Evolutionary conservation across 768 basidiomycete genomes (phyloP), one percentile per base, ranked within the genome.

Genomic region (Russula abietina): DNA sequence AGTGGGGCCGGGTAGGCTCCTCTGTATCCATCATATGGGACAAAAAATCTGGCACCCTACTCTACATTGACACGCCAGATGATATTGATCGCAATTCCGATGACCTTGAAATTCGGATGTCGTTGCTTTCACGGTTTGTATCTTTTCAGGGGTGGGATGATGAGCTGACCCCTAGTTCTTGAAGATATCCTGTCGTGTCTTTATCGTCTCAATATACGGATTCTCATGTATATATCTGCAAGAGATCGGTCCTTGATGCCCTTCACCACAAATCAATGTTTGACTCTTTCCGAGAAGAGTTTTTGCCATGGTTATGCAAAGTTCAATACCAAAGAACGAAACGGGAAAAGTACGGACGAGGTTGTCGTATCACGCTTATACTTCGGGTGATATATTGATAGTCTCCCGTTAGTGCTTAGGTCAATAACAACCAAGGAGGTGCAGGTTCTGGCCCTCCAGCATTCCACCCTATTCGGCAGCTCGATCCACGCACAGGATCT

Each of bases 251-350:
- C 9, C 76, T 97, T 28, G 86, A 91, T 61, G 78, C 84, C 14
- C 76, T 94, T 30, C 80, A 83, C 12, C 80, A 83, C 63, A 91
- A 90, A 69, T 75, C 75, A 5, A 81, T 85, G 67, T 79, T 94
- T 46, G 87, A 91, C 55, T 96, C 93, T 17, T 79, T 98, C 56
- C 81, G 89, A 55, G 89, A 95, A 72, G 93, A 97, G 63, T 91
- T 97, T 69, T 72, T 98, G 12, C 95, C 95, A 0, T 97, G 93
- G 91, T 71, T 97, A 59, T 89, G 92, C 75, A 93, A 91, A 71
- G 76, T 90, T 7, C 89, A 91, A 65, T 93, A 93, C 71, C 86
- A 86, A 62, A 75, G 77, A 11, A 77, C 79, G 17, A 86, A 83
- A 68, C 77, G 78, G 66, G 74, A 73, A 52, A 87, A 84, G 73